Base-by-base conservation (phyloP, 2,329 filamentous ascomycete species). In the Aspergillus ibericus region DNA sequence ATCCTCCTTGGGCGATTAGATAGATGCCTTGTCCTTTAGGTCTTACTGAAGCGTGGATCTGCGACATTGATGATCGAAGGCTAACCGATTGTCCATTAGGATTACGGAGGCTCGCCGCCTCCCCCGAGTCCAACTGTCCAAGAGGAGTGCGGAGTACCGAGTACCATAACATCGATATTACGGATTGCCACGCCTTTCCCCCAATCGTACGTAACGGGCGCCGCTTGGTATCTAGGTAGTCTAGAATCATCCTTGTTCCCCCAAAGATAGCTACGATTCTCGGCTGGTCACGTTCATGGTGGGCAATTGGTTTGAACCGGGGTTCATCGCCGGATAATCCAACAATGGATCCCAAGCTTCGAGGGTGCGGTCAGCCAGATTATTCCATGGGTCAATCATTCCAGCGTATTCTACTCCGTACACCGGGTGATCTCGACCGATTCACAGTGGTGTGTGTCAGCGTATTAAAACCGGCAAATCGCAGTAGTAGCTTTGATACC, bases 111-210 rank as follows among this genome's bases (percentile, higher is more conserved):
- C 51, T 55, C 52, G 42, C 46, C 52, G 42, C 46, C 57, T 53
- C 48, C 35, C 48, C 53, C 29, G 8, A 32, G 29, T 32, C 29
- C 6, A n/a, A n/a, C 29, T 10, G 29, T 32, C 29, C 27, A 29
- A 29, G 27, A 29, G 27, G 2, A 29, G 6, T 32, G 12, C 29
- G 2, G 48, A 44, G 22, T 27, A 46, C 50, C 7, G 29, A 44
- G 55, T 59, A 58, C 56, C 56, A 59, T 20, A 54, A 50, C 59
- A 25, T 56, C 53, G 42, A 34, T 56, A 55, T 53, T 49, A 59
- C 51, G 59, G 53, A 56, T 58, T 56, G 53, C 60, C 62, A 65
- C 58, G 61, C 61, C 56, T 56, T 53, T 58, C 34, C 51, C 58
- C 56, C 35, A 59, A 59, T 32, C 44, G 53, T 61, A 56, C 56